Evolutionary conservation across 108 stramenopile species (phyloP), one percentile per base, ranked within the genome.

Genomic region (Fragilariopsis cylindrus): DNA sequence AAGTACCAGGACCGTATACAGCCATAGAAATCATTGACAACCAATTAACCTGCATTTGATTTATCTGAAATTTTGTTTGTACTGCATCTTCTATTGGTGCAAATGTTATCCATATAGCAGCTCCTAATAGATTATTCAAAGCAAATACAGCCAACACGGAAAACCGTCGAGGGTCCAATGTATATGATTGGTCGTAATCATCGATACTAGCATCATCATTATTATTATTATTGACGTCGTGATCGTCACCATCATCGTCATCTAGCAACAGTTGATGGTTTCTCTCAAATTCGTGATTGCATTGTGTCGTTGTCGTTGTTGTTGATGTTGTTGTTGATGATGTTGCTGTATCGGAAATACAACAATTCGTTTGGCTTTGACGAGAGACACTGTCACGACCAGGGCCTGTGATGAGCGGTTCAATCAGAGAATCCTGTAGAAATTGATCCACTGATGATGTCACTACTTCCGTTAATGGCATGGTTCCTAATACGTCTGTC

Each of bases 41-140:
- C 70, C 70, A 70, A 55, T 70, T 57, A 55, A 70, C 39, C 43
- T 57, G 55, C 44, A 57, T 39, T 21, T 7, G 3, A 5, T 53
- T 50, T 11, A 70, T 69, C 8, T n/a, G 19, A 44, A 57, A 70
- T 40, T 40, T 30, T 13, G 56, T 44, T 39, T 57, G 3, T 6
- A 70, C 55, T n/a, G 55, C 70, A 41, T 70, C 70, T 42, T 70
- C 42, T 9, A 70, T 70, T 43, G 70, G 70, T 46, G 70, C 70
- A 57, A 70, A 70, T 21, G 70, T 70, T 7, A 70, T 70, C 70
- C 70, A 70, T 39, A 43, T 42, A 12, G 70, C 56, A 39, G 43
- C 39, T 42, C 49, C 55, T 40, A 70, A 11, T 6, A 70, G 57
- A 55, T 70, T 70, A 21, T 55, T 57, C 0, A 70, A 6, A 44